These are phyloP conservation scores for Atalantia buxifolia DNA, from an alignment of 345 rosid genomes.

Conservation along the genomic window DNA sequence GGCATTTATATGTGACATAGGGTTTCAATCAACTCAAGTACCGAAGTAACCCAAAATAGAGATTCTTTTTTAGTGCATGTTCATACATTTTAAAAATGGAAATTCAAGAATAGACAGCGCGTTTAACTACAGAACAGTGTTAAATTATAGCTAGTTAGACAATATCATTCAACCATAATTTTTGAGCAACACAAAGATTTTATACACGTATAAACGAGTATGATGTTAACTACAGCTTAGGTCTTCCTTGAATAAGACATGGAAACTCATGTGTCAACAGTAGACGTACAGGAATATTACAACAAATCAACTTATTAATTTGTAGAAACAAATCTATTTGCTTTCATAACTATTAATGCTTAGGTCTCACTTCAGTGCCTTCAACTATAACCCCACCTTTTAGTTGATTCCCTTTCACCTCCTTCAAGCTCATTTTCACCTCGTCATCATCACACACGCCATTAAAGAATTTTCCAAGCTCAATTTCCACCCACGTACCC, in stretches of 20 bases:
- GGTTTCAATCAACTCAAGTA: not conserved
- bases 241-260: no score
- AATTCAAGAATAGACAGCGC: no score
- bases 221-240: no score
- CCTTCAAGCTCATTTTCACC: constrained; percentile 59
- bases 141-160: no score
- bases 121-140: no score
- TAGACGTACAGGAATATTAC: not conserved
- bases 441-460: constrained; percentile 26
- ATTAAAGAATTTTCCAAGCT: constrained; percentile 58
- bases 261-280: not conserved
- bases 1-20: not conserved
- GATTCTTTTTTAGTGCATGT: not conserved
- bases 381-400: constrained; percentile 72
- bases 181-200: no score
- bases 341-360: not conserved
- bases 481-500: constrained; percentile 87
- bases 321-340: not conserved
- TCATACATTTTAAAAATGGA: no score
- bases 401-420: constrained; percentile 63
- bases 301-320: not conserved
- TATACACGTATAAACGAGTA: no score
- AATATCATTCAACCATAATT: no score
- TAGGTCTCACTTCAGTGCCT: constrained; percentile 76
- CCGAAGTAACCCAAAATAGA: not conserved